Percentiles rank a stretch among this genome's conserved stretches.
Evolutionary conservation across 306 rosid species (phyloP).

Genomic region (Hippophae gyantsensis): DNA sequence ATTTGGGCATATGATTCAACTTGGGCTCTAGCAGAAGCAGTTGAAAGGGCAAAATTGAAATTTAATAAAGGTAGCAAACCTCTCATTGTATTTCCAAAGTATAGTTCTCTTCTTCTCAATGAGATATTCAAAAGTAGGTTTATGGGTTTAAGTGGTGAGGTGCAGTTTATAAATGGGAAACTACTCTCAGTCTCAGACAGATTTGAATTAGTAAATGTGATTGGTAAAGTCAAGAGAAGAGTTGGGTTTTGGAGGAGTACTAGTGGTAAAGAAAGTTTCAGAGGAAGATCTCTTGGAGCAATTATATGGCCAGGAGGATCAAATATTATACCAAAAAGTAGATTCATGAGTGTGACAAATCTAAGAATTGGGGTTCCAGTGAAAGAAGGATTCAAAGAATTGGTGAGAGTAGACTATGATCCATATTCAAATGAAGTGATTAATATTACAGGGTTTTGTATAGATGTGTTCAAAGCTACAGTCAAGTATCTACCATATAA

Average conservation of each 20-base stretch:
- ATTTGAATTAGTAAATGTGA: conserved; percentile 15
- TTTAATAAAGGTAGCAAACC: no score
- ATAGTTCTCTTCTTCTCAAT: background rate
- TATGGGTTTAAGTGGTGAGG: conserved; percentile 15
- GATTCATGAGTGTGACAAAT: background rate
- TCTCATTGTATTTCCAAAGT: background rate
- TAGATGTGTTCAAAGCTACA: conserved; percentile 14
- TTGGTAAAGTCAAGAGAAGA: conserved; percentile 15
- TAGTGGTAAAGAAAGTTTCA: background rate
- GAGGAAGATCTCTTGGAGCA: background rate
- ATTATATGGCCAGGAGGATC: conserved; percentile 23
- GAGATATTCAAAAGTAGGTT: conserved; percentile 3
- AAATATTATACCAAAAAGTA: background rate
- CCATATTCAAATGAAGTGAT: background rate
- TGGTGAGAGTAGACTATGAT: background rate
- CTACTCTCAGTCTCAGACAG: background rate
- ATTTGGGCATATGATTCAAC: conserved; percentile 15
- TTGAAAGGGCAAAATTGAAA: background rate
- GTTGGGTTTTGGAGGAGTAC: conserved; percentile 8
- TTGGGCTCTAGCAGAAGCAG: conserved; percentile 16
- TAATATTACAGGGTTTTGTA: conserved; percentile 4
- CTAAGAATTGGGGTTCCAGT: conserved; percentile 14
- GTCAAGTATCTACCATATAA: background rate
- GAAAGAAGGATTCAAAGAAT: background rate
- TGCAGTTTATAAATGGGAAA: conserved; percentile 8